A percentile compares a stretch with the other conserved stretches of the same genome.
phyloP scores from a whole-genome alignment of 2,329 filamentous ascomycete species.

The Parafenestella ontariensis region DNA sequence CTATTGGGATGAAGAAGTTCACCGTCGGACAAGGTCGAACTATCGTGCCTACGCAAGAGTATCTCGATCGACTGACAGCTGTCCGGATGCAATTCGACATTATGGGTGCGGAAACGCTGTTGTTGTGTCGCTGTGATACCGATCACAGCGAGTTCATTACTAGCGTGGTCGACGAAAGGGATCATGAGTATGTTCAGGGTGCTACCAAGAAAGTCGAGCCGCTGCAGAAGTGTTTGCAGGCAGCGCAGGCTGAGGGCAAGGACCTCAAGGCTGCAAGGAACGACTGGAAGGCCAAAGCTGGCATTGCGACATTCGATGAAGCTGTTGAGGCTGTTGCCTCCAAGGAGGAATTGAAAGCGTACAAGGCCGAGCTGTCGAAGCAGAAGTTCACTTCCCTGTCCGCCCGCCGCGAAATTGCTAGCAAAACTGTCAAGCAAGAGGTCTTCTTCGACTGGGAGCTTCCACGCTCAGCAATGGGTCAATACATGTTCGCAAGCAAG shows the following conservation, averaged over 20 bases:
- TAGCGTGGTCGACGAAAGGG: slow-evolving; percentile 47
- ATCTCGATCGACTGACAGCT: slow-evolving; percentile 45
- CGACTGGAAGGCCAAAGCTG: slow-evolving; percentile 44
- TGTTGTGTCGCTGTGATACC: slow-evolving; percentile 50
- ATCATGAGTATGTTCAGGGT: slow-evolving; percentile 51
- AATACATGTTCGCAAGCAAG: slow-evolving; percentile 46
- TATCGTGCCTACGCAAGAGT: slow-evolving; percentile 51
- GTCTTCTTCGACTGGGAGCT: slow-evolving; percentile 47
- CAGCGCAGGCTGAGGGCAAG: slow-evolving; percentile 31
- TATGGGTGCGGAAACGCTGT: slow-evolving; percentile 50
- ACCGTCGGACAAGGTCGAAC: slow-evolving; percentile 52
- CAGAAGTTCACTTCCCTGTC: slow-evolving; percentile 9
- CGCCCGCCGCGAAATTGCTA: slow-evolving; percentile 22
- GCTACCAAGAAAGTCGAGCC: slow-evolving; percentile 44
- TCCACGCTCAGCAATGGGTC: slow-evolving; percentile 42
- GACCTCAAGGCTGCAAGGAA: slow-evolving; percentile 33
- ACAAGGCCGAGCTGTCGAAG: slow-evolving; percentile 19
- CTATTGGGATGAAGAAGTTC: slow-evolving; percentile 55
- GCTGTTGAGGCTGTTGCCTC: slow-evolving; percentile 39
- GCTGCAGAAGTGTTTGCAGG: slow-evolving; percentile 30
- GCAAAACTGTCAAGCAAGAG: slow-evolving; percentile 27
- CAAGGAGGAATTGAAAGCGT: slow-evolving; percentile 34
- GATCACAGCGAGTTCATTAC: slow-evolving; percentile 52
- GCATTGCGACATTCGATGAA: slow-evolving; percentile 46
- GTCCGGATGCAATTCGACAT: slow-evolving; percentile 52